Conservation (phyloP, 2,329 filamentous ascomycete species). For the Ceratocystis variospora region DNA sequence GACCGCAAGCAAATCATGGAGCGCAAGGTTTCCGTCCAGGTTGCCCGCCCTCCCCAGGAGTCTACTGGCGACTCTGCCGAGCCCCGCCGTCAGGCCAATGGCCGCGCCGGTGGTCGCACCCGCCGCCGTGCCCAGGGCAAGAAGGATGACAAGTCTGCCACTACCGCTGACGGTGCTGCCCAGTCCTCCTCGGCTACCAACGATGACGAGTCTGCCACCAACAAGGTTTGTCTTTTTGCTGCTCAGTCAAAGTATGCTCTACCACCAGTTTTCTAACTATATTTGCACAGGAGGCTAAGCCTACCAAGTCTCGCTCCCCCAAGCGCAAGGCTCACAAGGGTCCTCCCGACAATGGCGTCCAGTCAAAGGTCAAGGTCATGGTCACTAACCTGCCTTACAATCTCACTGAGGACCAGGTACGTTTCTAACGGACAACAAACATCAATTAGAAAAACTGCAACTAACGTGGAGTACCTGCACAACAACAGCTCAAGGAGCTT, state of each 20-base stretch:
- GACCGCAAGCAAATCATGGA: conserved; percentile 96
- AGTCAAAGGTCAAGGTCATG: conserved; percentile 99
- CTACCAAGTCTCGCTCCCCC: conserved; percentile 32
- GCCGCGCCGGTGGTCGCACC: conserved; percentile 53
- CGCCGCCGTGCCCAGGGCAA: conserved; percentile 46
- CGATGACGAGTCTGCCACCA: conserved; percentile 33
- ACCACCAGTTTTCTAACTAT: neutral
- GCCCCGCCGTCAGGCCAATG: conserved; percentile 47
- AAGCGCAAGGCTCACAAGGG: conserved; percentile 52
- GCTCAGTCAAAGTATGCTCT: neutral
- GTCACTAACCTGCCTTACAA: conserved; percentile 98
- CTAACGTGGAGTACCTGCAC: conserved; percentile 17
- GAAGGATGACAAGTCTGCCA: conserved; percentile 31
- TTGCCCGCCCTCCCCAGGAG: conserved; percentile 91
- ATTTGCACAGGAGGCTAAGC: conserved; percentile 39
- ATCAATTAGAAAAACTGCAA: neutral
- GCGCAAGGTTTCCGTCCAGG: conserved; percentile 97
- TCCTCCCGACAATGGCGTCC: conserved; percentile 89
- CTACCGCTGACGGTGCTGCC: conserved; percentile 25
- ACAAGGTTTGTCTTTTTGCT: conserved; percentile 12
- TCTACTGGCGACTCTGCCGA: conserved; percentile 63
- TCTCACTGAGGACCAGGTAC: conserved; percentile 89
- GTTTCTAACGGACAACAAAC: conserved; percentile 21
- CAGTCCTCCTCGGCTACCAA: conserved; percentile 29
- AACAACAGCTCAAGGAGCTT: conserved; percentile 77